Base-by-base conservation (phyloP, 371 early-diverging fungal genomes). In the Mortierella sp. region DNA sequence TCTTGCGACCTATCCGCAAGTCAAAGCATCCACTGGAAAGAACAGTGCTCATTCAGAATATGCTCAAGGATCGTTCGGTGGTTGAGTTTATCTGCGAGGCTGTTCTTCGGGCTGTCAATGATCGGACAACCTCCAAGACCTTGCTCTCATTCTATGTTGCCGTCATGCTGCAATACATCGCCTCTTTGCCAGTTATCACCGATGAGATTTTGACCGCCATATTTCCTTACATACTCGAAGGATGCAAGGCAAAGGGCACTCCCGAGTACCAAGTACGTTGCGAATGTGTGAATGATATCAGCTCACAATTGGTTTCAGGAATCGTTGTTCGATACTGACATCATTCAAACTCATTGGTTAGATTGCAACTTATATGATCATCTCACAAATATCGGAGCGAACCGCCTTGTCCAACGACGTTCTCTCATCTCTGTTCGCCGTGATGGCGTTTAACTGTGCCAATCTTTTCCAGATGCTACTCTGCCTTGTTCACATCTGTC, bases 61-160 rank as follows among this genome's bases (percentile, higher is more conserved):
- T 82, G 69, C 79, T 84, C 39, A 87, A 85, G 67, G 86, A 89
- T 59, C 72, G 83, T n/a, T 79, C 87, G 14, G 46, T 93, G 0
- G 80, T 94, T 7, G 83, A 89, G 51, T 91, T 91, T 63, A 73
- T 92, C 27, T 91, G 90, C 71, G 84, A 86, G 27, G 86, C 84
- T 55, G 86, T 85, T 14, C 66, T 69, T 31, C 69, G 73, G 48
- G 72, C 79, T 4, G 82, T 81, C 27, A 52, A 66, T 19, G 60
- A 79, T 38, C 67, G 73, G 2, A 82, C 82, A 9, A 78, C 82
- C 12, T 86, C 81, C 83, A 81, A 83, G 43, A 87, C 87, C 0
- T 68, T 91, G 24, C 82, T 85, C 56, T 84, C 91, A 0, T 93
- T 93, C 64, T 91, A 88, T 67, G 84, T 88, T 23, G 87, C 88